Conservation (phyloP, 2,329 filamentous ascomycete genomes). For the Xylariaceae sp. region DNA sequence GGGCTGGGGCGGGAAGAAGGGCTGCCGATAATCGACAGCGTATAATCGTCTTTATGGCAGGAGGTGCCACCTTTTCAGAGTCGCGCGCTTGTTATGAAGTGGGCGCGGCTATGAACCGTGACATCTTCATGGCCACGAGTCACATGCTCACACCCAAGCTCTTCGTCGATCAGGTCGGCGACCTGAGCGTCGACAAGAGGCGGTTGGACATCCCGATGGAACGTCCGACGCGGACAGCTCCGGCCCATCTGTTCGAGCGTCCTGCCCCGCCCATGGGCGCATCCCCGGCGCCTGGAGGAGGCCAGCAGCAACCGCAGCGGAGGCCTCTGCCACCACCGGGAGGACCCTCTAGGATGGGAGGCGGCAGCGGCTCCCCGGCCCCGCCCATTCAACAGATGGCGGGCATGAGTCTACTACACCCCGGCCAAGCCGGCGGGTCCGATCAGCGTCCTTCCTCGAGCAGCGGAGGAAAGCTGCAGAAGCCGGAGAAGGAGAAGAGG, state of each 20-base stretch:
- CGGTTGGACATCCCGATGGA: constrained; percentile 77
- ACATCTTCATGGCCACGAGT: constrained; percentile 82
- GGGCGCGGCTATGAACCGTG: constrained; percentile 64
- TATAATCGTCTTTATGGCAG: constrained; percentile 90
- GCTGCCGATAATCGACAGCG: constrained; percentile 79
- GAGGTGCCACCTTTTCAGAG: constrained; percentile 91
- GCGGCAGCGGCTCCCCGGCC: constrained; percentile 24
- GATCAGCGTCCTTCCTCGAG: constrained; percentile 17
- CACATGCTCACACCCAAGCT: constrained; percentile 87
- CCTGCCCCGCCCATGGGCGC: constrained; percentile 42
- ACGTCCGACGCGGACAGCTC: constrained; percentile 72
- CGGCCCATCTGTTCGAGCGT: constrained; percentile 78
- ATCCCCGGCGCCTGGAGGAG: constrained; percentile 22
- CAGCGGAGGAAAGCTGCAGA: constrained; percentile 40
- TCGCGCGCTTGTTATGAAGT: constrained; percentile 84
- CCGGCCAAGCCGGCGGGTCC: constrained; percentile 24
- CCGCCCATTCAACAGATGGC: constrained; percentile 52
- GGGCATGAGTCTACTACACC: constrained; percentile 47
- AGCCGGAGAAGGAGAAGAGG: constrained; percentile 55
- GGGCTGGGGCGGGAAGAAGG: constrained; percentile 76
- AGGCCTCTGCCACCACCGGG: constrained; percentile 26
- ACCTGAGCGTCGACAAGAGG: constrained; percentile 70
- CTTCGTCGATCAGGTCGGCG: constrained; percentile 76
- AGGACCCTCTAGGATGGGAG: constrained; percentile 28
- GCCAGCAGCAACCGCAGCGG: too few relatives aligned